Conservation (phyloP, 2,329 filamentous ascomycete species). For the Sporothrix luriei region DNA sequence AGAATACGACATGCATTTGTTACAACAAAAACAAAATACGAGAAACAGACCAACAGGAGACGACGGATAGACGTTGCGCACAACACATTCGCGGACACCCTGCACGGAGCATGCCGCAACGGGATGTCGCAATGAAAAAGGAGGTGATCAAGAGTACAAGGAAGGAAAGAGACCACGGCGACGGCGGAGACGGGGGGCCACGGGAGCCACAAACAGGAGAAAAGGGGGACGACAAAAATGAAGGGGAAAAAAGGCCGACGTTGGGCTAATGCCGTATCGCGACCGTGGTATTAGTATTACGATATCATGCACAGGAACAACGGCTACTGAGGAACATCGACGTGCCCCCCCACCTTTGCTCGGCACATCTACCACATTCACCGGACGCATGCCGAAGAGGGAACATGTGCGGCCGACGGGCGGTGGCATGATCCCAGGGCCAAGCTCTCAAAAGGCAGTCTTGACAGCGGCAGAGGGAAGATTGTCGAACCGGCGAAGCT, state of each 20-base stretch:
- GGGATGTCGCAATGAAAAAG: not conserved
- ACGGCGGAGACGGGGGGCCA: conserved; percentile 9
- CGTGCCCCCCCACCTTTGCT: not conserved
- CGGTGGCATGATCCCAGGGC: conserved; percentile 11
- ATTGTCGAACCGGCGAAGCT: not conserved
- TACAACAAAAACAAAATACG: not conserved
- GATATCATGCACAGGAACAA: conserved; percentile 12
- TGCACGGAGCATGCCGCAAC: not conserved
- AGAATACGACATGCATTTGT: not conserved
- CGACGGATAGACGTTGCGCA: conserved; percentile 1
- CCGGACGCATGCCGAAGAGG: conserved; percentile 24
- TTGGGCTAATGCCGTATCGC: not conserved
- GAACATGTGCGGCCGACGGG: conserved; percentile 22
- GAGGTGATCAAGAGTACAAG: no score
- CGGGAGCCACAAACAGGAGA: conserved; percentile 11
- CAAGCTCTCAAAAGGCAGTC: not conserved
- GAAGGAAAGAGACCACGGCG: not conserved
- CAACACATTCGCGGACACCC: not conserved
- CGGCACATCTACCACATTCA: conserved; percentile 19
- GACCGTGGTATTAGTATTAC: conserved; percentile 11
- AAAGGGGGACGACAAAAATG: not conserved
- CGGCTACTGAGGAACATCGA: not conserved
- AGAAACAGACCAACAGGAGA: not conserved
- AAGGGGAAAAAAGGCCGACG: not conserved
- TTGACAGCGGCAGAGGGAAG: conserved; percentile 22